A percentile compares a stretch with the other conserved stretches of the same genome.
phyloP scores from a whole-genome alignment of 805 yeast species.

The Kuraishia piskuri region DNA sequence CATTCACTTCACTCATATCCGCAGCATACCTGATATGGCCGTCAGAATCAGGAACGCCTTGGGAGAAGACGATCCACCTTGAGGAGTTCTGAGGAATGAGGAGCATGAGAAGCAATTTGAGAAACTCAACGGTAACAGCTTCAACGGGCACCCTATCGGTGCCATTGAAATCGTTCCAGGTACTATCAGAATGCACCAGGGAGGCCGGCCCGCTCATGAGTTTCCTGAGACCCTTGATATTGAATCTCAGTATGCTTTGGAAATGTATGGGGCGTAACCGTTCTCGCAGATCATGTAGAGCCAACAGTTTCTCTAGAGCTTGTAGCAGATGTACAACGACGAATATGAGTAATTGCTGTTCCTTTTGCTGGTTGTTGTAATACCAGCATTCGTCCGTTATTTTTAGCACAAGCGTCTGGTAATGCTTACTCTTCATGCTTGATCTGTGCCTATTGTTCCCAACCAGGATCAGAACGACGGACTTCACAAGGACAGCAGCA shows the following conservation, averaged over 20 bases:
- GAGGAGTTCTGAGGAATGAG: constrained; percentile 15
- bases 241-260: constrained; percentile 7
- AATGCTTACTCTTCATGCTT: constrained; percentile 17
- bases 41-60: neutral
- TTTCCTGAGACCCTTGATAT: constrained; percentile 10
- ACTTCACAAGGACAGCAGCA: neutral
- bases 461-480: neutral
- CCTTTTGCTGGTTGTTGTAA: constrained; percentile 3
- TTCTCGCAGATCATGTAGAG: constrained; percentile 16
- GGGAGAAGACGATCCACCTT: constrained; percentile 3
- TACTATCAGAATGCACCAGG: neutral
- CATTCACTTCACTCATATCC: neutral
- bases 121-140: constrained; percentile 12
- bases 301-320: constrained; percentile 17
- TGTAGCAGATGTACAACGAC: constrained; percentile 20
- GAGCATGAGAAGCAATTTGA: constrained; percentile 10
- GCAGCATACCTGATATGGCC: neutral
- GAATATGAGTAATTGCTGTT: constrained; percentile 16
- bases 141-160: constrained; percentile 10
- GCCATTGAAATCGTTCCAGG: neutral
- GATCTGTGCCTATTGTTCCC: neutral
- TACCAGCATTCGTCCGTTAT: constrained; percentile 12
- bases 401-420: constrained; percentile 13
- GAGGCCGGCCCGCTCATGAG: constrained; percentile 4
- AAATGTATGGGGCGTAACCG: constrained; percentile 14